Conservation (phyloP, 106 monocot species). For the Acorus gramineus region DNA sequence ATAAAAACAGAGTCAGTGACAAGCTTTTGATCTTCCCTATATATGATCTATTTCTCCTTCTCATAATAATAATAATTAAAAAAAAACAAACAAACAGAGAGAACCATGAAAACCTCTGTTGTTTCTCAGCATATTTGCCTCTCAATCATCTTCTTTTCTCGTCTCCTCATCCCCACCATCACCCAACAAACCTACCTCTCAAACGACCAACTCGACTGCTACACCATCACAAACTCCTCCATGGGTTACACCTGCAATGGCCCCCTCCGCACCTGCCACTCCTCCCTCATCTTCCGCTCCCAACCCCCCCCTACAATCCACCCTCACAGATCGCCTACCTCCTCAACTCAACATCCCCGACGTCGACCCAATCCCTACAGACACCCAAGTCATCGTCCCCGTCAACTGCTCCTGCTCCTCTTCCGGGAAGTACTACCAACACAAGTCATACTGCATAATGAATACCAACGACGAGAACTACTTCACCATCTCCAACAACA, state of each 20-base stretch:
- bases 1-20: no score
- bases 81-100: no score
- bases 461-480: constrained; percentile 7
- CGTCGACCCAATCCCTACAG: constrained; percentile 2
- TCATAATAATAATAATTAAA: no score
- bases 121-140: no score
- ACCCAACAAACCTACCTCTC: no score
- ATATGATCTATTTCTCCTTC: no score
- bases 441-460: constrained; percentile 25
- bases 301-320: constrained; percentile 7
- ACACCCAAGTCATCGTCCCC: constrained; percentile 28
- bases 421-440: constrained; percentile 25
- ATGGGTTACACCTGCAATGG: constrained; percentile 36
- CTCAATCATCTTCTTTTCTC: no score
- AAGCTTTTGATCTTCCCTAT: no score
- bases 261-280: constrained; percentile 17
- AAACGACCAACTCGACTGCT: constrained; percentile 12
- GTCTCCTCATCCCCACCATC: no score
- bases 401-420: constrained; percentile 35
- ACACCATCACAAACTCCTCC: constrained; percentile 17
- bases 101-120: no score
- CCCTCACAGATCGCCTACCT: constrained; percentile 25
- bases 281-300: constrained; percentile 38
- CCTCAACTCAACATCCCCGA: constrained; percentile 7
- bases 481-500: constrained; percentile 29